These are phyloP conservation scores for Circinella umbellata DNA, from an alignment of 371 early-diverging fungal species.

Conservation along the genomic window DNA sequence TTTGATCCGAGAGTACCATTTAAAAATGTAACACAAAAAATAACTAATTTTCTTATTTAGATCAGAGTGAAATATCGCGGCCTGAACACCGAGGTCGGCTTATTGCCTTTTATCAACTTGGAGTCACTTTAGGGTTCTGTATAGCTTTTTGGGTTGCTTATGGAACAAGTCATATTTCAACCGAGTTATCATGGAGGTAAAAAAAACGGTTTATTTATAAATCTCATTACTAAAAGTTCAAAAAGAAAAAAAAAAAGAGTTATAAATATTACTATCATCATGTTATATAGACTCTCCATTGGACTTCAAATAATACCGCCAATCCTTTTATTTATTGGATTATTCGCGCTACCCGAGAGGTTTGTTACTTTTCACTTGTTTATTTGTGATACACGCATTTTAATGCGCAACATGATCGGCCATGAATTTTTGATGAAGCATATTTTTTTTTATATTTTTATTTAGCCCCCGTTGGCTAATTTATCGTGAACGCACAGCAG, in stretches of 20 bases:
- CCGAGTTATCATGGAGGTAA: conserved; percentile 52
- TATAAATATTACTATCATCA: too few species aligned
- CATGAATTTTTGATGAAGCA: background rate
- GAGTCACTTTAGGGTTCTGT: conserved; percentile 74
- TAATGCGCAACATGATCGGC: background rate
- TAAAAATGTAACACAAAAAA: background rate
- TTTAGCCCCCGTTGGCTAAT: conserved; percentile 92
- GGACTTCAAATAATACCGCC: conserved; percentile 81
- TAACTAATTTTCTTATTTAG: conserved; percentile 18
- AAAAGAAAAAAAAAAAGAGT: too few species aligned
- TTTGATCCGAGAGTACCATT: too few species aligned
- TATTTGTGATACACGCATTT: background rate
- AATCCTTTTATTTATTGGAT: conserved; percentile 62
- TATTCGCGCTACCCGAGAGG: conserved; percentile 71
- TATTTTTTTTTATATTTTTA: background rate
- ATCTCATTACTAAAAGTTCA: too few species aligned
- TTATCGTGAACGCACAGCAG: conserved; percentile 63
- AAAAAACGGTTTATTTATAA: too few species aligned
- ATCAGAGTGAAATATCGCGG: conserved; percentile 90
- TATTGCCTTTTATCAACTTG: conserved; percentile 88
- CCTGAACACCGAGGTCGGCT: conserved; percentile 86
- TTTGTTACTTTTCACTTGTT: background rate
- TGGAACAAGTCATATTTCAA: conserved; percentile 26
- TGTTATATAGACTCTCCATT: conserved; percentile 52
- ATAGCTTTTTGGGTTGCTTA: conserved; percentile 50